phyloP scores from a whole-genome alignment of 2,329 filamentous ascomycete species.

The Cordyceps tenuipes region DNA sequence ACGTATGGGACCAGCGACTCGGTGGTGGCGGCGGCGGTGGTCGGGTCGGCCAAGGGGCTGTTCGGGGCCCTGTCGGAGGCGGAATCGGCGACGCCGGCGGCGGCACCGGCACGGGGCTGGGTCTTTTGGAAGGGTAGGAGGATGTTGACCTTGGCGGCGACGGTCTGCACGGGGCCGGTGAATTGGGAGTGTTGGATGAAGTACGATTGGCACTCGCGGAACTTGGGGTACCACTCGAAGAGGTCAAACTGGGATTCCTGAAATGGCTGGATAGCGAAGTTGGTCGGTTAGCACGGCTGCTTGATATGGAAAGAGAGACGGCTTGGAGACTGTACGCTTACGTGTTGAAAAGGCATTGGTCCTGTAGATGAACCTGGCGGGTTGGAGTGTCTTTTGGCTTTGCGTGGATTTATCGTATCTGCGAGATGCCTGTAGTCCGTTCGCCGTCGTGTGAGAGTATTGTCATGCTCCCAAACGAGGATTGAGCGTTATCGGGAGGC shows the following conservation, averaged over 20 bases:
- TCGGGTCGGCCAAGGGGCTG: slow-evolving; percentile 40
- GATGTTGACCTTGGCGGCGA: slow-evolving; percentile 89
- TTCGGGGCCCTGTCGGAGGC: slow-evolving; percentile 14
- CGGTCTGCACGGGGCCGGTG: slow-evolving; percentile 70
- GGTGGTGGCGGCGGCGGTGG: too few species aligned
- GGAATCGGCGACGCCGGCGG: not conserved
- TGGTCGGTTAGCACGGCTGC: not conserved
- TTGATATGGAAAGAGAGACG: not conserved
- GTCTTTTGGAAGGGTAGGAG: slow-evolving; percentile 73
- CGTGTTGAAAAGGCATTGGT: slow-evolving; percentile 16
- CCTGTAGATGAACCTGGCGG: not conserved
- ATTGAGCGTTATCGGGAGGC: not conserved
- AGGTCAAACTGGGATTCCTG: slow-evolving; percentile 59
- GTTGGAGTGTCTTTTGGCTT: not conserved
- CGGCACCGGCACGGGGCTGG: slow-evolving; percentile 18
- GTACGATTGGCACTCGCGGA: slow-evolving; percentile 81
- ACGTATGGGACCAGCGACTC: slow-evolving; percentile 69
- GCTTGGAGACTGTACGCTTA: slow-evolving; percentile 6
- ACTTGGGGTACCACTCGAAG: slow-evolving; percentile 86
- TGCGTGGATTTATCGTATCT: not conserved
- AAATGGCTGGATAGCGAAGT: slow-evolving; percentile 29
- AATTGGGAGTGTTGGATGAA: slow-evolving; percentile 90
- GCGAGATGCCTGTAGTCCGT: not conserved
- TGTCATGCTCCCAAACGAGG: not conserved
- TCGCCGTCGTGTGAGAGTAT: not conserved